Evolutionary conservation across 805 yeast species (phyloP), one percentile per base, ranked within the genome.

Genomic region (Saccharomycopsis capsularis): DNA sequence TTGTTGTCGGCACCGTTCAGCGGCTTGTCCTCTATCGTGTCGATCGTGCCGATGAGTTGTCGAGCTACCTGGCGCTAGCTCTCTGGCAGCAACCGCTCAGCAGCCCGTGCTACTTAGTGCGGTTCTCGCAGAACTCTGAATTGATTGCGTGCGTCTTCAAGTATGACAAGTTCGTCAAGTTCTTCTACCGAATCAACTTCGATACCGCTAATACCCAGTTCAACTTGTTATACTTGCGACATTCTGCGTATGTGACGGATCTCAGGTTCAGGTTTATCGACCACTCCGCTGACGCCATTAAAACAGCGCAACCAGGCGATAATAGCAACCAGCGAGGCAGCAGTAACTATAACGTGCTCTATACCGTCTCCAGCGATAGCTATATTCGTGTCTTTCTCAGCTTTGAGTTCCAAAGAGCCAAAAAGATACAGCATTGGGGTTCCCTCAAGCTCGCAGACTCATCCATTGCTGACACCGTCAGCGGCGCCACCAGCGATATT

Each of bases 141-240:
- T 69, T 81, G 40, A 77, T 89, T 19, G 84, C 89, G 6, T 74
- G 82, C 43, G 71, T 76, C 35, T 81, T 85, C 0, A 68, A 67
- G 37, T 76, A 73, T 60, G 95, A 87, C 61, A 69, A 70, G 32
- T 67, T 84, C 13, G 79, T 86, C 25, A 87, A 86, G 59, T 69
- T 87, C 2, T 90, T 96, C 95, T 72, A 80, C 47, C 68, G 96
- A 44, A 70, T 79, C 5, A 75, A 83, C 5, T 85, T 80, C 58
- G 88, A 84, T 30, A 73, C 74, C 24, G 79, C 76, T 32, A 73
- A 78, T 36, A 72, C 81, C 4, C 71, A 73, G 24, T 88, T 87
- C 60, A 93, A 84, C 57, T 66, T 87, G 53, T 67, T 78, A 0
- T 81, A 84, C 57, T 64, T 88, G 21, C 72, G 77, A n/a, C 95